Base-by-base conservation (phyloP, 371 early-diverging fungal genomes). In the Apophysomyces ossiformis region DNA sequence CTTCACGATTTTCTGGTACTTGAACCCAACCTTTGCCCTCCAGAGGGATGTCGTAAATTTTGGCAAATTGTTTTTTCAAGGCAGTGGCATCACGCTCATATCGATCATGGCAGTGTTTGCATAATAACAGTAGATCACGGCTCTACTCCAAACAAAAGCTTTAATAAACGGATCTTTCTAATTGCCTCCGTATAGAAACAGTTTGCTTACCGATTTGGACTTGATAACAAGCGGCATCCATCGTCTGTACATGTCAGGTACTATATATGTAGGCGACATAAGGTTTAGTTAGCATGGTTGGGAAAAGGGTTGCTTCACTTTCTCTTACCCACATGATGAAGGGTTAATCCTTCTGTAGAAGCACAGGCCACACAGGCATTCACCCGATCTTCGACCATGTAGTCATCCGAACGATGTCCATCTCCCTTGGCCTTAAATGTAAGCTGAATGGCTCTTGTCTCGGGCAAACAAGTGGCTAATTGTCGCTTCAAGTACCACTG, bases 191-290 rank as follows among this genome's bases (percentile, higher is more conserved):
- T 16, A n/a, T 16, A 37, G 21, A 8, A 32, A 32, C 57, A 36
- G 41, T 21, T 16, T 35, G 18, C 74, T 71, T 68, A 85, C 85
- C 59, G 87, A 85, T 45, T 81, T 86, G 2, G 88, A 85, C 41
- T 87, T 87, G 61, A 85, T 74, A 0, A 58, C 56, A 8, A 84
- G 68, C 13, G 81, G 78, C 82, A 87, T 85, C 72, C 76, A 76
- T 16, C 78, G 84, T 15, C 88, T 74, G 62, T 87, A 87, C 69
- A 85, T 83, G 59, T 83, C 77, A 37, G 88, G 88, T n/a, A 87
- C 83, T 78, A 63, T 35, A 37, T 32, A 26, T 26, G 32, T 26
- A 26, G 32, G 1, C 32, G 4, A 59, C 13, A 15, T 37, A 12
- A 12, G 32, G 58, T 11, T n/a, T 38, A 44, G 62, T 37, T 12